Conservation (phyloP, 768 basidiomycete species). For the Leccinellum rugosiceps region DNA sequence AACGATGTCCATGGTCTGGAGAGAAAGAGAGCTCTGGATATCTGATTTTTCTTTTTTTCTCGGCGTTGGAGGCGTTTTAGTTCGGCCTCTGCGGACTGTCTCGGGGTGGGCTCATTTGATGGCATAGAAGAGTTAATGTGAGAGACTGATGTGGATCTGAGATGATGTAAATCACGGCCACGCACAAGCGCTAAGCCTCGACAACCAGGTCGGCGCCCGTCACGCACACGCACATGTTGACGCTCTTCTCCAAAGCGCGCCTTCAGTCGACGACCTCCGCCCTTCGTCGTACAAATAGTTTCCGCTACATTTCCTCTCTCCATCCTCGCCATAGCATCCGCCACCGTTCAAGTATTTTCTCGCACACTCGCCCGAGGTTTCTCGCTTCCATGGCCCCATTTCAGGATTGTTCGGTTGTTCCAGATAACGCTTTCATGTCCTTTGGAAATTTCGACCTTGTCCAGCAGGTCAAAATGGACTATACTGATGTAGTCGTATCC, state of each 20-base stretch:
- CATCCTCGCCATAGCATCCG: neutral
- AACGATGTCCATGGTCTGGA: constrained; percentile 37
- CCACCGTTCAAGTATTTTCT: neutral
- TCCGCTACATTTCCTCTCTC: neutral
- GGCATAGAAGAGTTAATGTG: no score
- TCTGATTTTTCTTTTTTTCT: constrained; percentile 36
- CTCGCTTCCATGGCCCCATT: constrained; percentile 30
- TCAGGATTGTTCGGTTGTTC: constrained; percentile 18
- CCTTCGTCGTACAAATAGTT: constrained; percentile 10
- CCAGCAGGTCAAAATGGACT: constrained; percentile 71
- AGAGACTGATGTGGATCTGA: no score
- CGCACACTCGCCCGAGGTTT: constrained; percentile 5
- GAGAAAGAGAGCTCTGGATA: constrained; percentile 10
- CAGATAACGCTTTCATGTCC: constrained; percentile 25
- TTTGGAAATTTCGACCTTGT: constrained; percentile 85
- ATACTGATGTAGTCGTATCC: constrained; percentile 73
- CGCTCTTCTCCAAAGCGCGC: constrained; percentile 28
- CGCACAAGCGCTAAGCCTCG: neutral
- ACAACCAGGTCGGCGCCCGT: neutral
- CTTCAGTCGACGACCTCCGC: constrained; percentile 9
- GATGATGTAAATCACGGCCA: constrained; percentile 17
- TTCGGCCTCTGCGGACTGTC: constrained; percentile 54
- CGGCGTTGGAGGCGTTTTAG: constrained; percentile 42
- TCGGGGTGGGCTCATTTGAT: constrained; percentile 46
- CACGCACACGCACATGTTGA: constrained; percentile 18